These are phyloP conservation scores for Prunus mongolica DNA, from an alignment of 306 rosid genomes.

Conservation along the genomic window DNA sequence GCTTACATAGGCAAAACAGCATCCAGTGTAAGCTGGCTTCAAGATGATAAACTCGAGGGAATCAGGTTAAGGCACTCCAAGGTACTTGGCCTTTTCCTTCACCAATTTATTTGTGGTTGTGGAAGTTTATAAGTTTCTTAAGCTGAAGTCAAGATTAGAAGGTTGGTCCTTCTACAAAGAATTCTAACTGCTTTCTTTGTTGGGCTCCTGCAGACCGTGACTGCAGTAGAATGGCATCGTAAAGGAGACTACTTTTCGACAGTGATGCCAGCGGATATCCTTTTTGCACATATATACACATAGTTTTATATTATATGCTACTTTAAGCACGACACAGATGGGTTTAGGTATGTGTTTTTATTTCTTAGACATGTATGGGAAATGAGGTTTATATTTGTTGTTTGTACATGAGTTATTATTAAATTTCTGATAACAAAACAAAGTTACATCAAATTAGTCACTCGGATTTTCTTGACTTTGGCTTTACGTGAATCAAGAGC, in stretches of 20 bases:
- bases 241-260: constrained; percentile 96
- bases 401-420: background rate
- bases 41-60: constrained; percentile 62
- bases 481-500: constrained; percentile 84
- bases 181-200: constrained; percentile 13
- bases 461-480: constrained; percentile 57
- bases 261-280: constrained; percentile 96
- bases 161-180: background rate
- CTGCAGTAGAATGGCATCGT: constrained; percentile 92
- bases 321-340: too few relatives aligned
- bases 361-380: background rate
- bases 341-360: background rate
- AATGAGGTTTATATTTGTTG: background rate
- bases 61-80: constrained; percentile 74
- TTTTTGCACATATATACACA: constrained; percentile 9
- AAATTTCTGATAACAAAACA: too few relatives aligned
- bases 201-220: constrained; percentile 65
- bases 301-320: too few relatives aligned
- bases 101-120: constrained; percentile 2
- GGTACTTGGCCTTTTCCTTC: constrained; percentile 42
- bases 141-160: constrained; percentile 4
- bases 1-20: constrained; percentile 31
- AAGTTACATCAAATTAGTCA: background rate
- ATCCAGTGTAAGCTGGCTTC: constrained; percentile 69
- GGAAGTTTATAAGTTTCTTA: constrained; percentile 4